Evolutionary conservation across 768 basidiomycete genomes (phyloP), one percentile per base, ranked within the genome.

Genomic region (Hypholoma sublateritium): DNA sequence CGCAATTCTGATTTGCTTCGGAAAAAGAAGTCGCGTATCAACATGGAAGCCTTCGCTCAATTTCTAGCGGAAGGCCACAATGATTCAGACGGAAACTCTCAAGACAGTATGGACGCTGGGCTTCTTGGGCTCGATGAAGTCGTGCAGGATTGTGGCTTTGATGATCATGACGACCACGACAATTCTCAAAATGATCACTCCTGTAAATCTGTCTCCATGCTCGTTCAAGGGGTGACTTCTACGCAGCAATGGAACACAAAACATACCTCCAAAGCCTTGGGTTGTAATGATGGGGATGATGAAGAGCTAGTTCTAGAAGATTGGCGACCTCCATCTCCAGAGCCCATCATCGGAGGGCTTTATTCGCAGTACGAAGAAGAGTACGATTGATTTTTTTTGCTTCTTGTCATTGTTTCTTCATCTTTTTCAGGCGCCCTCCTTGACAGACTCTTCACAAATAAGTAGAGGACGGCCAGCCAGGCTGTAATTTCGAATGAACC

Each of bases 21-120:
- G 28, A 32, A 32, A 34, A 69, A 59, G 64, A 77, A 65, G 57
- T 72, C 63, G 2, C 70, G 83, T 44, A 72, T 88, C 56, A 71
- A 89, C 66, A 77, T 85, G 70, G 81, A 85, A 50, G 86, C 80
- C 16, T 70, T 88, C 32, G 71, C 77, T 14, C 73, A 71, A 42
- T 74, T 90, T 53, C 71, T 89, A 72, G 60, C 74, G 58, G 62
- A 67, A 52, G 66, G 68, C 22, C 65, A 69, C 21, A 65, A 17
- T 12, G 42, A 53, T 24, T 35, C 43, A 4, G 13, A 22, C 17
- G 32, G 13, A 6, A 17, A 45, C 43, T 14, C 43, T 22, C 25
- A 43, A 19, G 32, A 66, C 14, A 59, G 62, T 25, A 24, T 59
- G 17, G 57, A 62, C 59, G 58, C 46, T 55, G 62, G 17, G 43